These are phyloP conservation scores for Aschersonia sp. DNA, from an alignment of 2,329 filamentous ascomycete species.

Conservation along the genomic window DNA sequence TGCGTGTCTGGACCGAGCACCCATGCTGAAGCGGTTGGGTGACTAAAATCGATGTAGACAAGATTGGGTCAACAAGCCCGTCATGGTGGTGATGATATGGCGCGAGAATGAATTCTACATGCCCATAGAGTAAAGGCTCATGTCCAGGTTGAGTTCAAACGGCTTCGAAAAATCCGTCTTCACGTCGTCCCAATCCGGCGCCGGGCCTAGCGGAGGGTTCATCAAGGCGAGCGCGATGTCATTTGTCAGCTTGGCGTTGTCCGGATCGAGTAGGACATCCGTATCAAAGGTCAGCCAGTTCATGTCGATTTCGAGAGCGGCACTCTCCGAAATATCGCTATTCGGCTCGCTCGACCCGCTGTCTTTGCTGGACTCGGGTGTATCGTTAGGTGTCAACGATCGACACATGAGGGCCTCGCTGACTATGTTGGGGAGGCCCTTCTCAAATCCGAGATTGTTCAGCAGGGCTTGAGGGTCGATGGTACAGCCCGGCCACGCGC, in stretches of 20 bases:
- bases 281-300: conserved; percentile 35
- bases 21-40: no score
- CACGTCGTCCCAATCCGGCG: conserved; percentile 34
- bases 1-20: no score
- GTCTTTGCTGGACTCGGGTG: conserved; percentile 49
- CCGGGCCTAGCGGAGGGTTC: conserved; percentile 9
- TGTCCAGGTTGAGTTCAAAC: conserved; percentile 16
- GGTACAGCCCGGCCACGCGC: conserved; percentile 26
- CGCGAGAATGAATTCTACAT: no score
- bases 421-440: conserved; percentile 27
- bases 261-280: conserved; percentile 22
- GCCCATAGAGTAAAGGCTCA: no score
- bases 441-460: conserved; percentile 18
- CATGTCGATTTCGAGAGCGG: conserved; percentile 36
- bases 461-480: conserved; percentile 34
- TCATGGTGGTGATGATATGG: no score
- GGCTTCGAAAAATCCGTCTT: conserved; percentile 35
- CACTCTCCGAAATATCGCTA: conserved; percentile 44
- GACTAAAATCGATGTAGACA: no score
- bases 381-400: conserved; percentile 45
- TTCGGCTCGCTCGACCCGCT: conserved; percentile 43
- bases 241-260: conserved; percentile 10
- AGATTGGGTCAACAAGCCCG: no score
- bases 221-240: conserved; percentile 1
- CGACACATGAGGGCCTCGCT: conserved; percentile 39